Base-by-base conservation (phyloP, 2,329 filamentous ascomycete species). In the Lasiodiplodia hormozganensis region DNA sequence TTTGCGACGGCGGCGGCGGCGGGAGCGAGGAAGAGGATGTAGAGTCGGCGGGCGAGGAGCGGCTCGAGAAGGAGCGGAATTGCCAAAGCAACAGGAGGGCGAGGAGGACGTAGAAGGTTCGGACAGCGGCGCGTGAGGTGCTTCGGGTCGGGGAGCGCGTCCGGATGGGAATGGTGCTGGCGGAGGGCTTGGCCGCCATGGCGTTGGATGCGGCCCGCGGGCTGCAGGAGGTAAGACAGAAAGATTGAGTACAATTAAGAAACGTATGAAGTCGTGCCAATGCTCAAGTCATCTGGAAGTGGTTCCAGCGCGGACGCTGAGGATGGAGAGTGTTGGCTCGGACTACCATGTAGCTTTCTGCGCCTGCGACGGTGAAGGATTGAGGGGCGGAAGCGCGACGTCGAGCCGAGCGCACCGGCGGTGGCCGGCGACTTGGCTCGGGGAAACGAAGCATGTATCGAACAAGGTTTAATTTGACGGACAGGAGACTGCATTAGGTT, bases 41-140 rank as follows among this genome's bases (percentile, higher is more conserved):
- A 11, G 62, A n/a, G 18, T 53, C 10, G 64, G 51, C 25, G 38
- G 28, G n/a, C 2, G n/a, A 47, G 43, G 28, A n/a, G 54, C 53
- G 40, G 16, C n/a, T n/a, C 16, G 65, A 54, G 47, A 68, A 56
- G 18, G 43, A 47, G 56, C 65, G 52, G 21, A 68, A 21, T 3
- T 68, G 65, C 65, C 65, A 62, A 6, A 68, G 34, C 2, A 60
- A 23, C 4, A n/a, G 3, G 21, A 68, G 31, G 23, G 54, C 25
- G 16, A 68, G 49, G 6, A 54, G 10, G 21, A 12, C 31, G 21
- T 23, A 40, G 49, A 28, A 52, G 65, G 47, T 4, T 34, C 65
- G 65, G 36, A 68, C 25, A 16, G 56, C 14, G 34, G 57, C n/a
- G 31, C 47, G 65, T n/a, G 62, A 66, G 28, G 14, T 53, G 60